Evolutionary conservation across 1,284 basidiomycete genomes (phyloP).

Genomic region (Lentinus polychrous): DNA sequence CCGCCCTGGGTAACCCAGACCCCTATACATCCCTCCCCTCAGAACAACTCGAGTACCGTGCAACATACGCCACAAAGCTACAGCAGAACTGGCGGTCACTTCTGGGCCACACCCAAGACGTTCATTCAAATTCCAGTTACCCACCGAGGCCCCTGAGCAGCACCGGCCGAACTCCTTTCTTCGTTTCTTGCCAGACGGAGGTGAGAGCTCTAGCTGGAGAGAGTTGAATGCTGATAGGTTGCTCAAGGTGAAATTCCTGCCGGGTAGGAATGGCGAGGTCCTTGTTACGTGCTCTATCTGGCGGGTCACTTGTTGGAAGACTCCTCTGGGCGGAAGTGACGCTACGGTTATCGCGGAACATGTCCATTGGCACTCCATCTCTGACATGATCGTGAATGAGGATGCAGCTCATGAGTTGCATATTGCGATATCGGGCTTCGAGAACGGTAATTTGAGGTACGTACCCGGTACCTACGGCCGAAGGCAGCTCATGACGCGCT

Average conservation of each 20-base stretch:
- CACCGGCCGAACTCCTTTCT: too few species aligned
- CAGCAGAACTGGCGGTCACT: too few species aligned
- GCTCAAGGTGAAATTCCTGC: constrained; percentile 22
- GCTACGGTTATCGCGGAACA: constrained; percentile 28
- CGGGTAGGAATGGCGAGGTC: constrained; percentile 27
- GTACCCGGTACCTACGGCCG: too few species aligned
- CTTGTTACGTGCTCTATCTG: constrained; percentile 23
- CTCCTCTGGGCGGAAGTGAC: constrained; percentile 27
- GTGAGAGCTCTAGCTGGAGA: not conserved
- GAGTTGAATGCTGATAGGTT: not conserved
- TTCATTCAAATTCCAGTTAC: too few species aligned
- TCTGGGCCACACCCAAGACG: too few species aligned
- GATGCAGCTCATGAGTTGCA: too few species aligned
- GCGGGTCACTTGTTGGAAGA: constrained; percentile 29
- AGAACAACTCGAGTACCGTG: constrained; percentile 27
- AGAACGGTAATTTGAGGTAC: too few species aligned
- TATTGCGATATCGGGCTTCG: too few species aligned
- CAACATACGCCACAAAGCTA: too few species aligned
- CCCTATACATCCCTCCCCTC: constrained; percentile 23
- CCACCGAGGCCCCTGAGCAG: too few species aligned
- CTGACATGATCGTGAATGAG: constrained; percentile 26
- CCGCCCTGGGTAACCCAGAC: constrained; percentile 21
- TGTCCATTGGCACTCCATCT: constrained; percentile 11
- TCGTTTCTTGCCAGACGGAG: not conserved
- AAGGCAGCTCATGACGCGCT: too few species aligned